phyloP scores from a whole-genome alignment of 192 early-diverging fungal genomes.

The Podochytrium sp. region DNA sequence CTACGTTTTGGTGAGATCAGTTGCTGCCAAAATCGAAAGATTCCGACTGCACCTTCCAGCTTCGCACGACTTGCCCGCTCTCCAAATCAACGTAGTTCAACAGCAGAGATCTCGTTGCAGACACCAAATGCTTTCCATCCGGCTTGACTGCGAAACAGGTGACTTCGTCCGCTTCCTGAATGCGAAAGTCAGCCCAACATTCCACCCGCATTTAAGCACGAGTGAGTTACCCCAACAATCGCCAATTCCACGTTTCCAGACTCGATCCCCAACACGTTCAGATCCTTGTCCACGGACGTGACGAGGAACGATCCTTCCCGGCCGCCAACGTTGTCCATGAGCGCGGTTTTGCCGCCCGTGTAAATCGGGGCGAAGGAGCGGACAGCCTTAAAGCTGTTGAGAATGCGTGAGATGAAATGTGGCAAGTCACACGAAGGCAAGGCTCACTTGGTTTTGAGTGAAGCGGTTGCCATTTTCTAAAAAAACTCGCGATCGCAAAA shows the following conservation, averaged over 20 bases:
- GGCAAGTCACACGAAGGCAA: too few relatives aligned
- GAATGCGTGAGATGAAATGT: too few relatives aligned
- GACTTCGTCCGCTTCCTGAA: constrained; percentile 81
- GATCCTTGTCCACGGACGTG: constrained; percentile 11
- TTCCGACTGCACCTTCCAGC: constrained; percentile 59
- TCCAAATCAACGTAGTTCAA: constrained; percentile 79
- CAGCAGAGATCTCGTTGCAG: constrained; percentile 79
- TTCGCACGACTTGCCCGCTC: constrained; percentile 61
- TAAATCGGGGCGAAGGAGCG: constrained; percentile 12
- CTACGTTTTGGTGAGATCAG: constrained; percentile 34
- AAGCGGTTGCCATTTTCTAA: too few relatives aligned
- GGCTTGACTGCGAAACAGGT: constrained; percentile 86
- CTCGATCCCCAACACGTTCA: constrained; percentile 2
- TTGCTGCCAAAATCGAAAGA: neutral
- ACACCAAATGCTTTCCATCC: constrained; percentile 75
- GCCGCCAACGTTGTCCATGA: neutral
- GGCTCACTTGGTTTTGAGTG: too few relatives aligned
- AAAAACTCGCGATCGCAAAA: too few relatives aligned
- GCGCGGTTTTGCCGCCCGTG: constrained; percentile 17
- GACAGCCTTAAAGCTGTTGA: constrained; percentile 3
- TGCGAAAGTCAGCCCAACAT: neutral
- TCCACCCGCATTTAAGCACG: too few relatives aligned
- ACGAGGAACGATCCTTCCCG: neutral
- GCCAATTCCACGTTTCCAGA: constrained; percentile 19
- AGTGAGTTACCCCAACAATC: neutral